A percentile compares a stretch with the other conserved stretches of the same genome.
Conservation (phyloP, 2,329 filamentous ascomycete species). For the Amesomyces nigricolor region DNA sequence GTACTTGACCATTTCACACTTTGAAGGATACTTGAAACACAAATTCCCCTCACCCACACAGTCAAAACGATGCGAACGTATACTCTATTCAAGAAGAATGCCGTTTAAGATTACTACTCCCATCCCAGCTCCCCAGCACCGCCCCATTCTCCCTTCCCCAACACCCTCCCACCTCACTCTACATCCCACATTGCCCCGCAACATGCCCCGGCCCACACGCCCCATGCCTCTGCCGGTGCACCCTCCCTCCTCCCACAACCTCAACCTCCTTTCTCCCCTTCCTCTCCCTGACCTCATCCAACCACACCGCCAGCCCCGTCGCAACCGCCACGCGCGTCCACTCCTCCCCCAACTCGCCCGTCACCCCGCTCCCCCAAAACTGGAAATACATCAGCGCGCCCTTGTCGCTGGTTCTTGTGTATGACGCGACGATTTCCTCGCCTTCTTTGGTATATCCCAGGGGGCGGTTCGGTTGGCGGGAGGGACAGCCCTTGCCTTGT, state of each 20-base stretch:
- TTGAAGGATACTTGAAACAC: background rate
- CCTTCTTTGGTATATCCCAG: constrained; percentile 12
- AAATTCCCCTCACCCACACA: no score
- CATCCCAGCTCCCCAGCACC: no score
- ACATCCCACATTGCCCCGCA: constrained; percentile 1
- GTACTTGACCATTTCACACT: no score
- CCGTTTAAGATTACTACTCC: no score
- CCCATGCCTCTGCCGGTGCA: background rate
- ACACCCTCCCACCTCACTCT: background rate
- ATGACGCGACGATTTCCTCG: constrained; percentile 18
- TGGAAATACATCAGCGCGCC: constrained; percentile 15
- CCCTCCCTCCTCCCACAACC: background rate
- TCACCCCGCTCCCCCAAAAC: constrained; percentile 16
- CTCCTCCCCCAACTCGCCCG: constrained; percentile 13
- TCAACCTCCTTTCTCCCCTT: background rate
- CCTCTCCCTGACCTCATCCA: constrained; percentile 11
- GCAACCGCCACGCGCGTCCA: constrained; percentile 15
- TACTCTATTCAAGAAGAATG: no score
- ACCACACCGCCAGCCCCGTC: constrained; percentile 10
- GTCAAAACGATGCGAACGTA: no score
- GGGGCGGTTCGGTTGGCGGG: background rate
- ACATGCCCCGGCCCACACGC: background rate
- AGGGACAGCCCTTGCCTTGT: background rate
- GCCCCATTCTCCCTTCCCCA: no score
- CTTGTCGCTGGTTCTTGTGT: background rate